Evolutionary conservation across 805 yeast genomes (phyloP).

Genomic region (Candida anglica): DNA sequence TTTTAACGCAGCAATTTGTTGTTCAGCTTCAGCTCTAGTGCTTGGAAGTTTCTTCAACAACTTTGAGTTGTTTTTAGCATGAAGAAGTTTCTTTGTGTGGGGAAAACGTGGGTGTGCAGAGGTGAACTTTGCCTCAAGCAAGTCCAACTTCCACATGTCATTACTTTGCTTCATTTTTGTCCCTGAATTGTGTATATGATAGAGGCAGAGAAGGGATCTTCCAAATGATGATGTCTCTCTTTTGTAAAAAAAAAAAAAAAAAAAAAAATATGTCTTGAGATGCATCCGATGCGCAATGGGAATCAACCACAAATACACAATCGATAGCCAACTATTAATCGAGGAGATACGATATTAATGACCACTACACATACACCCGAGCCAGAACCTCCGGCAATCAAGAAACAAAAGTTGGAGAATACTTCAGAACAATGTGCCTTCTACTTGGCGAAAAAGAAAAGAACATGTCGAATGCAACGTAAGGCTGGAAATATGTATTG

Average conservation of each 20-base stretch:
- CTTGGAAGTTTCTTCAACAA: slow-evolving; percentile 38
- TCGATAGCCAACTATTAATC: too few species aligned
- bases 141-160: slow-evolving; percentile 50
- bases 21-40: slow-evolving; percentile 38
- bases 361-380: too few species aligned
- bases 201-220: slow-evolving; percentile 6
- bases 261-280: too few species aligned
- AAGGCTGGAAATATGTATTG: slow-evolving; percentile 49
- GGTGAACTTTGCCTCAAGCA: slow-evolving; percentile 49
- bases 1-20: slow-evolving; percentile 44
- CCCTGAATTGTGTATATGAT: slow-evolving; percentile 4
- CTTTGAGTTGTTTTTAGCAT: slow-evolving; percentile 42
- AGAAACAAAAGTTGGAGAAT: slow-evolving; percentile 2
- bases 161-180: slow-evolving; percentile 14
- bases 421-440: slow-evolving; percentile 40
- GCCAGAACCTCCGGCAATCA: too few species aligned
- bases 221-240: too few species aligned
- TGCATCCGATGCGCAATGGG: too few species aligned
- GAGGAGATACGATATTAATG: too few species aligned
- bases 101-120: slow-evolving; percentile 43
- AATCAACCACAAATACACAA: too few species aligned
- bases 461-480: slow-evolving; percentile 62
- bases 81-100: slow-evolving; percentile 43
- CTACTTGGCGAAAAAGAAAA: slow-evolving; percentile 44
- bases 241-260: too few species aligned